Percentiles rank a stretch among this genome's conserved stretches.
These are phyloP conservation scores for Keithomyces neogunnii DNA, from an alignment of 2,329 filamentous ascomycete genomes.

Conservation along the genomic window DNA sequence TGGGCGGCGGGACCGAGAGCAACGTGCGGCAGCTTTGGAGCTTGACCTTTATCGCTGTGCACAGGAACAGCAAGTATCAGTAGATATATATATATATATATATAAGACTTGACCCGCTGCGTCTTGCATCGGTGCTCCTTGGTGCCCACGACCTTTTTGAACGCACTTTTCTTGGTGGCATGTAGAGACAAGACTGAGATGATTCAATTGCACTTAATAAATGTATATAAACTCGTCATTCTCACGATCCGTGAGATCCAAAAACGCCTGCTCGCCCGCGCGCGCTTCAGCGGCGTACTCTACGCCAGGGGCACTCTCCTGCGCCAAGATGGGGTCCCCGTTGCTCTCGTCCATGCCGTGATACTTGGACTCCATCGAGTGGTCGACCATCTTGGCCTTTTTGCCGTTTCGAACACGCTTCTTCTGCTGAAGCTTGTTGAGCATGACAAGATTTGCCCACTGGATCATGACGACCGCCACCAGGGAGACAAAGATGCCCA, in stretches of 20 bases:
- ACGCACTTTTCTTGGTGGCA: too few species aligned
- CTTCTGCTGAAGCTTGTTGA: constrained; percentile 48
- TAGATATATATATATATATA: not conserved
- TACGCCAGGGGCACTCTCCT: constrained; percentile 20
- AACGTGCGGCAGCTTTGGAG: constrained; percentile 10
- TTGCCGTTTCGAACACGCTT: constrained; percentile 52
- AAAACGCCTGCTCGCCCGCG: constrained; percentile 41
- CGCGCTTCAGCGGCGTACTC: constrained; percentile 9
- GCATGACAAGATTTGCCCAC: constrained; percentile 41
- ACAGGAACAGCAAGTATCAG: constrained; percentile 3
- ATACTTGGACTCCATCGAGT: constrained; percentile 50
- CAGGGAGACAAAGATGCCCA: constrained; percentile 46
- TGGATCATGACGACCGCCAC: constrained; percentile 45
- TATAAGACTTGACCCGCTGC: not conserved
- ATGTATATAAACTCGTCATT: constrained; percentile 63
- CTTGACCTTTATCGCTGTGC: constrained; percentile 8
- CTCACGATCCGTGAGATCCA: constrained; percentile 55
- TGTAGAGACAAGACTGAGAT: too few species aligned
- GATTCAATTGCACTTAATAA: constrained; percentile 28
- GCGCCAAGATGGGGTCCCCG: constrained; percentile 6
- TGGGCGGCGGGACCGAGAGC: constrained; percentile 8
- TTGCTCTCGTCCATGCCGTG: constrained; percentile 12
- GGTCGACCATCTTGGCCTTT: constrained; percentile 47
- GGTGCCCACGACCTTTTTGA: too few species aligned
- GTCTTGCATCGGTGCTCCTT: too few species aligned